Base-by-base conservation (phyloP, 2,329 filamentous ascomycete genomes). In the Colletotrichum euphorbiae region DNA sequence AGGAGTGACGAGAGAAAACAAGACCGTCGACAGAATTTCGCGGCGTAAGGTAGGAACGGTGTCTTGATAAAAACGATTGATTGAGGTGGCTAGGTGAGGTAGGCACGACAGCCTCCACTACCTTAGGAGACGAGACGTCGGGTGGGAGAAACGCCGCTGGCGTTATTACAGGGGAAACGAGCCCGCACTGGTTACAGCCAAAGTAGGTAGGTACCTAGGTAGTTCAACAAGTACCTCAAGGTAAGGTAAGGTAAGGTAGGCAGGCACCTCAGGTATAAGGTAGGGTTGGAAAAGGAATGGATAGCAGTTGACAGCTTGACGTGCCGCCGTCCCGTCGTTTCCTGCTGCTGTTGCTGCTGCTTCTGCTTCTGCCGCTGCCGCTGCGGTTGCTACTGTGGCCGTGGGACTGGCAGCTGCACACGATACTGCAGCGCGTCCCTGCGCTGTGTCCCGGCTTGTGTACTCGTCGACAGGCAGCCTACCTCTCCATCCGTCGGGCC, bases 351-450 rank as follows among this genome's bases (percentile, higher is more conserved):
- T 33, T 55, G 33, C 51, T 52, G 28, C 42, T 42, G 36, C 36
- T 28, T 28, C 28, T 38, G 9, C 36, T 5, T 11, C 36, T 38
- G 36, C 36, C 13, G 36, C 36, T 38, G 36, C 36, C 3, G 24
- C 24, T 38, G 33, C 33, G 2, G 33, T 12, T 36, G 33, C 33
- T 7, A 8, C 15, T 48, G 58, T 36, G 17, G 31, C 38, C 45
- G 59, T 67, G 24, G 42, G 42, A 59, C 19, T 65, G 54, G 65
- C 61, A 68, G 61, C 24, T 54, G 46, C 48, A 59, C 38, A 46
- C 42, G 61, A 54, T 59, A 51, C 36, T 51, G 31, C 43, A 40
- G 42, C 31, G 56, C 31, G 56, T 59, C 31, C 31, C 3, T n/a
- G 43, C 38, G 12, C n/a, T 24, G 24, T 24, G 24, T 24, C 21